Evolutionary conservation across 2,329 filamentous ascomycete species (phyloP).

Genomic region (Hymenoscyphus fructigenus): DNA sequence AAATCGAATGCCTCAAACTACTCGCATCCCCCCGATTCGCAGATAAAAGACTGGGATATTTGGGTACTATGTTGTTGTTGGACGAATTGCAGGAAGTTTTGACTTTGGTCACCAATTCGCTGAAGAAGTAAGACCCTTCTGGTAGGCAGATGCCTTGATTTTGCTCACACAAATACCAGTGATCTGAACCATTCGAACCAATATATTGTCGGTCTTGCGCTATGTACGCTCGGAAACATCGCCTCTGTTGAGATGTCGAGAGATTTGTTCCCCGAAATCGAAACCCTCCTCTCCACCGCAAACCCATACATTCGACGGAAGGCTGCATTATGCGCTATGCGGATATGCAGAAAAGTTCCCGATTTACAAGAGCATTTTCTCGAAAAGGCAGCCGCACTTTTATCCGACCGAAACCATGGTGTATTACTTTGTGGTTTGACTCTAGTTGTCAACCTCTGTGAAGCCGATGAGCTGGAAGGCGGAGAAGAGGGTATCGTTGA

Average conservation of each 20-base stretch:
- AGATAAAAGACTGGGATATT: conserved; percentile 92
- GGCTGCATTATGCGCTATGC: conserved; percentile 97
- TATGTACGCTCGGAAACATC: conserved; percentile 96
- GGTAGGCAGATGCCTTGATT: neutral
- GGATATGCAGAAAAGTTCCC: conserved; percentile 96
- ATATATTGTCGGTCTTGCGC: conserved; percentile 93
- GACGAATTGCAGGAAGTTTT: conserved; percentile 99
- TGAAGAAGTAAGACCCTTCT: conserved; percentile 76
- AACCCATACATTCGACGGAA: conserved; percentile 99
- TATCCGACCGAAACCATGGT: conserved; percentile 93
- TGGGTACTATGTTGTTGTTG: conserved; percentile 92
- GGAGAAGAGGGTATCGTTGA: conserved; percentile 89
- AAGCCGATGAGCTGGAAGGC: conserved; percentile 89
- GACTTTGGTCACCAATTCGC: conserved; percentile 93
- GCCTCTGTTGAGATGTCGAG: conserved; percentile 97
- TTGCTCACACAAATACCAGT: conserved; percentile 49
- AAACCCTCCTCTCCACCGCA: conserved; percentile 83
- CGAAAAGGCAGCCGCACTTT: conserved; percentile 84
- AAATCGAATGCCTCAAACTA: conserved; percentile 98
- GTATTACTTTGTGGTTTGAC: conserved; percentile 92
- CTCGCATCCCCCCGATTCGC: conserved; percentile 95
- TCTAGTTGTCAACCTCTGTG: conserved; percentile 86
- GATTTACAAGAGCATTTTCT: conserved; percentile 96
- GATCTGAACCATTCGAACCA: conserved; percentile 97
- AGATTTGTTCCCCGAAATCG: conserved; percentile 94